Percentiles rank a stretch among this genome's conserved stretches.
Conservation (phyloP, 345 rosid species). For the Mangifera indica region DNA sequence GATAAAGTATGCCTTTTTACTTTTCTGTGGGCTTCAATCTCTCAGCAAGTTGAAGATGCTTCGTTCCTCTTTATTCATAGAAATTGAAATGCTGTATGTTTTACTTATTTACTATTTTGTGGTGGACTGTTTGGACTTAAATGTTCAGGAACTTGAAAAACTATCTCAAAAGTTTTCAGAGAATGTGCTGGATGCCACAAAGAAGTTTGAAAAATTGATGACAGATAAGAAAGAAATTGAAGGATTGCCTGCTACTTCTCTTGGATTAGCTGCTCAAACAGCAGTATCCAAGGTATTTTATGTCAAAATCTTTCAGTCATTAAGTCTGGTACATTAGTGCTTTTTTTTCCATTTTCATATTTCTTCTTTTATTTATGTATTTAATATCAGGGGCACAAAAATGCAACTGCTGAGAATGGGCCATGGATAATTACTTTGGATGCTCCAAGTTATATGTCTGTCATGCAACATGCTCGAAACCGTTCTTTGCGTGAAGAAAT, state of each 20-base stretch:
- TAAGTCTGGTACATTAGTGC: background rate
- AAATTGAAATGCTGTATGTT: too few relatives aligned
- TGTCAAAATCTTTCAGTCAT: conserved; percentile 10
- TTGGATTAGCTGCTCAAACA: conserved; percentile 85
- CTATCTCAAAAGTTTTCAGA: conserved; percentile 76
- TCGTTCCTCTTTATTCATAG: too few relatives aligned
- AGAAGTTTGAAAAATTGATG: conserved; percentile 78
- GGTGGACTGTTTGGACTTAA: background rate
- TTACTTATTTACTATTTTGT: too few relatives aligned
- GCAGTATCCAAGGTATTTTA: conserved; percentile 75
- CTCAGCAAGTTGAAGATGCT: too few relatives aligned
- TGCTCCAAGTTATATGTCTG: conserved; percentile 72
- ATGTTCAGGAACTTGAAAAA: conserved; percentile 70
- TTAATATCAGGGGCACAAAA: conserved; percentile 61
- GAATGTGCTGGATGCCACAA: conserved; percentile 91
- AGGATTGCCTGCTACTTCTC: conserved; percentile 87
- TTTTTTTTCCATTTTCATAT: conserved; percentile 6
- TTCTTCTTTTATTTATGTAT: conserved; percentile 15
- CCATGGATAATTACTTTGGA: conserved; percentile 90
- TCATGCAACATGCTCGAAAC: conserved; percentile 83
- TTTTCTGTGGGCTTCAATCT: too few relatives aligned
- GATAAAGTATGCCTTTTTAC: too few relatives aligned
- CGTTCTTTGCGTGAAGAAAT: conserved; percentile 84
- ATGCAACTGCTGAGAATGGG: conserved; percentile 79
- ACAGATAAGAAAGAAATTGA: conserved; percentile 81